Base-by-base conservation (phyloP, 2,329 filamentous ascomycete genomes). In the Fusarium stilboides region DNA sequence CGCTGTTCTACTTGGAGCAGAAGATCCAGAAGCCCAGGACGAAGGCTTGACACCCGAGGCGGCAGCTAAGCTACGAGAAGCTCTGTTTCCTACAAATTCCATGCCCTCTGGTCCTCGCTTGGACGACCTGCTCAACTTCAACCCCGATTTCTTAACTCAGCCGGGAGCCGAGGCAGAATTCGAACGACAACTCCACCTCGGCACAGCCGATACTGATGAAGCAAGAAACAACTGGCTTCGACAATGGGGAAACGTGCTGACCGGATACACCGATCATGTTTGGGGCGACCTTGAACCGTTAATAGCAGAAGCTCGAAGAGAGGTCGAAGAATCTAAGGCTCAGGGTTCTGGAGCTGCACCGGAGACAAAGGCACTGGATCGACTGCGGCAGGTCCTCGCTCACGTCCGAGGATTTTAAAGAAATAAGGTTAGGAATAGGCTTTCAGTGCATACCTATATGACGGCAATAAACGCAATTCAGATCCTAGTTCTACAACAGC, bases 241-340 rank as follows among this genome's bases (percentile, higher is more conserved):
- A 36, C 83, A 88, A 70, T 90, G 88, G 88, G 81, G 82, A 34
- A 80, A 82, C 42, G 86, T 89, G 9, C 79, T 90, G 24, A 84
- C 81, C 3, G 79, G 82, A 34, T 91, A 91, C 69, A 84, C 84
- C 0, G 88, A 92, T 74, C 87, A 91, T 57, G 89, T 92, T 24
- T 92, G 90, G 91, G 91, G 90, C 20, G 88, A 87, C 58, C 76
- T 92, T 20, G 78, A 83, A 31, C 82, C 85, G 5, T 79, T 91
- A 34, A 84, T 89, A 12, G 79, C 82, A 50, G 83, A 87, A 63
- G 90, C 90, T 6, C 81, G 80, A 58, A 77, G 78, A 45, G 90
- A 92, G 74, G 77, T 92, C 20, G 79, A 85, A 47, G 75, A 80
- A 26, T 75, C 84, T 24, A 51, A 61, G 31, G 51, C 57, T 10